phyloP scores from a whole-genome alignment of 805 yeast genomes.

The Wickerhamomyces rabaulensis region DNA sequence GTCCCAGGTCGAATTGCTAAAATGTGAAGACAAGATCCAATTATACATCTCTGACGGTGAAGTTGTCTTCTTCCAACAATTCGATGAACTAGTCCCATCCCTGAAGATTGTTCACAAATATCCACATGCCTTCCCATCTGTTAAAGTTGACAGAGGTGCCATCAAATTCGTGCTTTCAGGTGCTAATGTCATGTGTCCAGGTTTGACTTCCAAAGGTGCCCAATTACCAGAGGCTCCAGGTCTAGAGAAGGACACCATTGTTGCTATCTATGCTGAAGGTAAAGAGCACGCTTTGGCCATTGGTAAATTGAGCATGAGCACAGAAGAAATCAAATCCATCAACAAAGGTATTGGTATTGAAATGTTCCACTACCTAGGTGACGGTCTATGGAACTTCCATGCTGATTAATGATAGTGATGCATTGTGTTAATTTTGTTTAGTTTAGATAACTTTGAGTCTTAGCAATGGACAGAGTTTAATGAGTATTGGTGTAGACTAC shows the following conservation, averaged over 20 bases:
- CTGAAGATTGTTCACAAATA: slow-evolving; percentile 72
- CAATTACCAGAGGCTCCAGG: slow-evolving; percentile 68
- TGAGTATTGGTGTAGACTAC: no score
- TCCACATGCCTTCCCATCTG: slow-evolving; percentile 79
- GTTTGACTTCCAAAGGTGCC: slow-evolving; percentile 84
- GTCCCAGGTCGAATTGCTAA: slow-evolving; percentile 69
- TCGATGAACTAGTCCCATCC: slow-evolving; percentile 72
- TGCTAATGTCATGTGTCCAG: slow-evolving; percentile 96
- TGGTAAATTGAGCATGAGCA: slow-evolving; percentile 83
- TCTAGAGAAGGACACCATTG: slow-evolving; percentile 61
- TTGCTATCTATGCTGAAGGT: slow-evolving; percentile 86
- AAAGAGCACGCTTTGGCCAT: slow-evolving; percentile 87
- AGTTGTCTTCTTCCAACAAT: slow-evolving; percentile 75
- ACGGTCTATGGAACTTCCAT: slow-evolving; percentile 73
- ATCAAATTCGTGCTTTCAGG: slow-evolving; percentile 93
- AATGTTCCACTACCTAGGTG: slow-evolving; percentile 78
- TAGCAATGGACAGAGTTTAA: no score
- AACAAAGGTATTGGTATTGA: slow-evolving; percentile 92
- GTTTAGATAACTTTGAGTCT: no score
- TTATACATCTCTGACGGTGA: slow-evolving; percentile 69
- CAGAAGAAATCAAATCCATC: slow-evolving; percentile 75
- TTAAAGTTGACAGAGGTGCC: slow-evolving; percentile 93
- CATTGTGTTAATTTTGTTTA: not conserved
- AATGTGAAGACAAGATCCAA: slow-evolving; percentile 87
- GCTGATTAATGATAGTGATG: slow-evolving; percentile 31